A percentile compares a stretch with the other conserved stretches of the same genome.
phyloP scores from a whole-genome alignment of 768 basidiomycete genomes.

The Termitomyces sp. region DNA sequence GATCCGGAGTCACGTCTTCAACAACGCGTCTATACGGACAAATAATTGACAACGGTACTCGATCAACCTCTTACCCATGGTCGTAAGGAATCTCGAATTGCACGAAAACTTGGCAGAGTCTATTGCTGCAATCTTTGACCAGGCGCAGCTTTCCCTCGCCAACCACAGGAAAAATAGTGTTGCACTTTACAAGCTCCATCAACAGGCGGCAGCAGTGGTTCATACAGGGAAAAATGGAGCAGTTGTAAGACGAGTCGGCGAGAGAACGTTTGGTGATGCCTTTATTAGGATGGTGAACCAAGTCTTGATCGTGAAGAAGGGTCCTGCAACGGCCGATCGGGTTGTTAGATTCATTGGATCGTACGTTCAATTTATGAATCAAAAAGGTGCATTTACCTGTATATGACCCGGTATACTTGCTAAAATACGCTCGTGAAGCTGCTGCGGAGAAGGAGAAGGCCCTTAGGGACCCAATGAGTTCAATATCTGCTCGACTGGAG shows the following conservation, averaged over 20 bases:
- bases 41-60: constrained; percentile 1
- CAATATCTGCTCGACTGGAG: constrained; percentile 16
- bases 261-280: constrained; percentile 69
- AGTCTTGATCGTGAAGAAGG: constrained; percentile 82
- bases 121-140: constrained; percentile 56
- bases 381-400: constrained; percentile 64
- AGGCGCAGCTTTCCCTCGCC: constrained; percentile 72
- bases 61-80: constrained; percentile 16
- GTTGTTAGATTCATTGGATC: constrained; percentile 81
- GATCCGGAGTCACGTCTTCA: background rate
- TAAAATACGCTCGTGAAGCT: constrained; percentile 13
- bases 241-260: constrained; percentile 58
- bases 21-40: constrained; percentile 17
- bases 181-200: constrained; percentile 79
- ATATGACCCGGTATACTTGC: background rate
- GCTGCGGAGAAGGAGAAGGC: constrained; percentile 25
- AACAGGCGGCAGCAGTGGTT: constrained; percentile 51
- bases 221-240: constrained; percentile 44
- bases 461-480: constrained; percentile 19
- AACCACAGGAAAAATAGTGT: constrained; percentile 95
- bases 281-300: constrained; percentile 73
- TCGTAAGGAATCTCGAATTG: constrained; percentile 14
- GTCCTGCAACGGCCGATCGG: constrained; percentile 73
- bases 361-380: constrained; percentile 77
- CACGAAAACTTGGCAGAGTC: constrained; percentile 29